Evolutionary conservation across 2,329 filamentous ascomycete genomes (phyloP), one percentile per base, ranked within the genome.

Genomic region (Cladosporium colombiae): DNA sequence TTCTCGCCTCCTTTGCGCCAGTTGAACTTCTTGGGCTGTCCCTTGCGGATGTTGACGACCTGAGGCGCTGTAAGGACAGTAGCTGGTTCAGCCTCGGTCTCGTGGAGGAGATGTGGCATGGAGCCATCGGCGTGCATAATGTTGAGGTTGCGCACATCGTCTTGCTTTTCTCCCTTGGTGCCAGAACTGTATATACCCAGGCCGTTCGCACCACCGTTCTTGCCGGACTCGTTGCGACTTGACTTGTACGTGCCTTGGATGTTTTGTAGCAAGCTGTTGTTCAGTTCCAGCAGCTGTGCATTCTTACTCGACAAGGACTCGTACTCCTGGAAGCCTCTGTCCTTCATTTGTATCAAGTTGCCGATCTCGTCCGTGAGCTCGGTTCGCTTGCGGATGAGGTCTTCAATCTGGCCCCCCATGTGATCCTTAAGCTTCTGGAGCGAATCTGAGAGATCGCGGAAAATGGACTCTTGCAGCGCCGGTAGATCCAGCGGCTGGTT

Each of bases 1-100:
- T 91, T 93, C 79, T 96, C 94, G 46, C 92, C 92, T 46, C 93
- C 93, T 82, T 96, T 97, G 85, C 97, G 97, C 93, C 95, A 98
- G 81, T 97, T 97, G 81, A 97, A 97, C 78, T 97, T 98, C 82
- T 93, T 96, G 63, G 90, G 88, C 76, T 97, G 93, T 29, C 91
- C 93, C 81, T 97, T 98, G 73, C 93, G 89, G 68, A 98, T 96
- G 73, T 95, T 96, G 67, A 98, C 91, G 37, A 98, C 91, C 67
- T 96, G 95, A n/a, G 95, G 93, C 2, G 92, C 91, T 31, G 88
- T 84, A 68, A 88, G 77, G 58, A 89, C 79, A 0, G 85, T 85
- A 7, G 81, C 81, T 16, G 84, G 81, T 69, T 89, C 87, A 10
- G 80, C 84, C 49, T 95, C 92, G 55, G 91, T 90, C 21, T 86